Percentiles rank a stretch among this genome's conserved stretches.
Conservation (phyloP, 1,139 yeast species). For the Waltiozyma sp. region DNA sequence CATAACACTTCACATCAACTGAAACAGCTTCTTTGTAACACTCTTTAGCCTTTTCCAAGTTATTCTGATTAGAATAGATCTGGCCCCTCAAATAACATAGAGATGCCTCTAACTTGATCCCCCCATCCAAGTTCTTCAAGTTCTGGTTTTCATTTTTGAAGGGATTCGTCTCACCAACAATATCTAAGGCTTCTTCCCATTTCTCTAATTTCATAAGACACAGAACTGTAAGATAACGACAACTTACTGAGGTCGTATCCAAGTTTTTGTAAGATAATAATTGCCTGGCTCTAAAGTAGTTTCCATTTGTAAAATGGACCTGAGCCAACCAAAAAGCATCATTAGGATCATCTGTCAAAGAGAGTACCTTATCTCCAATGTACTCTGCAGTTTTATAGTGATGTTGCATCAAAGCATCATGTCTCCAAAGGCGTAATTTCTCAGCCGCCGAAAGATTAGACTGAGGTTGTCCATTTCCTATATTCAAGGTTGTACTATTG, state of each 20-base stretch:
- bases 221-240: conserved; percentile 73
- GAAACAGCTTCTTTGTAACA: conserved; percentile 79
- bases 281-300: conserved; percentile 70
- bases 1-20: conserved; percentile 87
- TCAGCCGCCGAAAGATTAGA: conserved; percentile 57
- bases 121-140: conserved; percentile 51
- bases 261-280: conserved; percentile 32
- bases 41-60: conserved; percentile 78
- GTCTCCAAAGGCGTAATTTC: conserved; percentile 81
- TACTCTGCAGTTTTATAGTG: conserved; percentile 85
- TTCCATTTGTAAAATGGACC: conserved; percentile 61
- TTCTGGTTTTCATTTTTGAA: conserved; percentile 32
- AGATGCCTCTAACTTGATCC: conserved; percentile 77
- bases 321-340: conserved; percentile 98
- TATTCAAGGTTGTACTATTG: not conserved
- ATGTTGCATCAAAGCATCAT: conserved; percentile 88
- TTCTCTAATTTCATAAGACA: conserved; percentile 63
- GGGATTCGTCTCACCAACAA: conserved; percentile 79
- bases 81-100: conserved; percentile 80
- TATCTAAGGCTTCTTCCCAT: conserved; percentile 84
- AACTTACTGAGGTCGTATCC: conserved; percentile 45
- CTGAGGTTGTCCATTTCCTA: not conserved
- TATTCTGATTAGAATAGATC: conserved; percentile 73
- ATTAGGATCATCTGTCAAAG: conserved; percentile 66
- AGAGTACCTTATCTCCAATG: conserved; percentile 82